These are phyloP conservation scores for Saitozyma podzolica DNA, from an alignment of 768 basidiomycete genomes.

Conservation along the genomic window DNA sequence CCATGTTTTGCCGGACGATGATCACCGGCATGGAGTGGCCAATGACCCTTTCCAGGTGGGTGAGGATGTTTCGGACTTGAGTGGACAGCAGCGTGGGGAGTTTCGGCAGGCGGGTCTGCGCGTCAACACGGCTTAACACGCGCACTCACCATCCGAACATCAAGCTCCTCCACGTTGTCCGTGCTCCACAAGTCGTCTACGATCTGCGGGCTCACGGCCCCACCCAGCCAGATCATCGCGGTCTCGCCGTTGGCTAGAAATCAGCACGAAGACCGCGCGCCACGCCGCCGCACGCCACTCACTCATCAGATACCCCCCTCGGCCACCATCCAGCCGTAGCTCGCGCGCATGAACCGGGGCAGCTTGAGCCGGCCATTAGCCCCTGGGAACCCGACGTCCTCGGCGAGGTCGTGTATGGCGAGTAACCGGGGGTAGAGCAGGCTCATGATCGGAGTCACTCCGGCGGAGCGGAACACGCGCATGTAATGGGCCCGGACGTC, in stretches of 20 bases:
- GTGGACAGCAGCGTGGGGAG: slow-evolving; percentile 73
- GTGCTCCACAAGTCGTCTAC: slow-evolving; percentile 80
- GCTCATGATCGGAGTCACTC: slow-evolving; percentile 69
- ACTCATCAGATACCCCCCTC: slow-evolving; percentile 91
- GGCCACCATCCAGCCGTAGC: slow-evolving; percentile 82
- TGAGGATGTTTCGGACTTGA: slow-evolving; percentile 84
- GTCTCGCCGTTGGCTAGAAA: slow-evolving; percentile 78
- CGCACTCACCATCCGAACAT: slow-evolving; percentile 65
- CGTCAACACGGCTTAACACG: slow-evolving; percentile 27
- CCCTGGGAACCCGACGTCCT: slow-evolving; percentile 69
- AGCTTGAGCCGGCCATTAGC: slow-evolving; percentile 63
- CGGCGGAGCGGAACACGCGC: slow-evolving; percentile 70
- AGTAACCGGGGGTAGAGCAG: slow-evolving; percentile 85
- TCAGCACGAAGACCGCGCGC: neutral
- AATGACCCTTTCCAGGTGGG: slow-evolving; percentile 60
- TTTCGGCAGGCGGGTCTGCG: slow-evolving; percentile 69
- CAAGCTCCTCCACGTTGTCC: slow-evolving; percentile 71
- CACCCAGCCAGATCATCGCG: slow-evolving; percentile 87
- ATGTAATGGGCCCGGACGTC: slow-evolving; percentile 87
- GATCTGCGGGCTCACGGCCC: slow-evolving; percentile 75
- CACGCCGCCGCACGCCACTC: slow-evolving; percentile 28
- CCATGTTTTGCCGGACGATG: slow-evolving; percentile 87
- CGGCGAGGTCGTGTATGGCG: slow-evolving; percentile 80
- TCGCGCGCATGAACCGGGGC: slow-evolving; percentile 77
- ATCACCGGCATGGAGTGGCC: slow-evolving; percentile 57